Conservation (phyloP, 2,329 filamentous ascomycete genomes). For the Neobulgaria alba region DNA sequence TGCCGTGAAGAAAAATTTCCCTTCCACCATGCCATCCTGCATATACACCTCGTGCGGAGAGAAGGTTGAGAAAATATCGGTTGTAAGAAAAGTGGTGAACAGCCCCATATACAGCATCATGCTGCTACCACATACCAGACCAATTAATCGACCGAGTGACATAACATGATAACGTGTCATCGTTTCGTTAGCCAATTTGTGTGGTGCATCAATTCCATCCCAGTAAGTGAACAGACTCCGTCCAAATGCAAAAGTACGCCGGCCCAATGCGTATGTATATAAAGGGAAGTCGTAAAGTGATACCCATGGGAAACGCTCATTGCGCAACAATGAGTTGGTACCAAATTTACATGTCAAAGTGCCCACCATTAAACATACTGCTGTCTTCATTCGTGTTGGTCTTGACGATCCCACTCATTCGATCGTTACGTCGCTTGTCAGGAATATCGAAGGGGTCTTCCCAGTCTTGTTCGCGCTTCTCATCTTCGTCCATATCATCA, state of each 20-base stretch:
- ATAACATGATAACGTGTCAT: neutral
- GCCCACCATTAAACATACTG: slow-evolving; percentile 51
- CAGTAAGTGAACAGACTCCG: slow-evolving; percentile 6
- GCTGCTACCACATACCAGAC: neutral
- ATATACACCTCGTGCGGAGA: too few species aligned
- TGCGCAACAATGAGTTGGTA: slow-evolving; percentile 7
- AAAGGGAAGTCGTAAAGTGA: slow-evolving; percentile 3
- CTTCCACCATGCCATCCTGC: too few species aligned
- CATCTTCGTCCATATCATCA: slow-evolving; percentile 53
- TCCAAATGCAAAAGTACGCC: slow-evolving; percentile 3
- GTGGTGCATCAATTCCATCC: neutral
- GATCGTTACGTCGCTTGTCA: slow-evolving; percentile 37
- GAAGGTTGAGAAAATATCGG: too few species aligned
- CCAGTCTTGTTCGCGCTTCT: slow-evolving; percentile 38
- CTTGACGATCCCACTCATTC: slow-evolving; percentile 57
- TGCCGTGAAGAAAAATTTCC: too few species aligned
- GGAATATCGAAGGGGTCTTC: slow-evolving; percentile 35
- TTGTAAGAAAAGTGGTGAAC: neutral
- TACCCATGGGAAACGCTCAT: slow-evolving; percentile 10
- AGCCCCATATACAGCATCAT: neutral
- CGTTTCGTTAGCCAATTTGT: neutral
- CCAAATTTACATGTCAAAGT: slow-evolving; percentile 51
- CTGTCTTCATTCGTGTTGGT: slow-evolving; percentile 46
- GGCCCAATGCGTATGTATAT: neutral
- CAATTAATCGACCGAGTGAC: neutral